These are phyloP conservation scores for Termitomyces sp. DNA, from an alignment of 1,284 basidiomycete species.

Conservation along the genomic window DNA sequence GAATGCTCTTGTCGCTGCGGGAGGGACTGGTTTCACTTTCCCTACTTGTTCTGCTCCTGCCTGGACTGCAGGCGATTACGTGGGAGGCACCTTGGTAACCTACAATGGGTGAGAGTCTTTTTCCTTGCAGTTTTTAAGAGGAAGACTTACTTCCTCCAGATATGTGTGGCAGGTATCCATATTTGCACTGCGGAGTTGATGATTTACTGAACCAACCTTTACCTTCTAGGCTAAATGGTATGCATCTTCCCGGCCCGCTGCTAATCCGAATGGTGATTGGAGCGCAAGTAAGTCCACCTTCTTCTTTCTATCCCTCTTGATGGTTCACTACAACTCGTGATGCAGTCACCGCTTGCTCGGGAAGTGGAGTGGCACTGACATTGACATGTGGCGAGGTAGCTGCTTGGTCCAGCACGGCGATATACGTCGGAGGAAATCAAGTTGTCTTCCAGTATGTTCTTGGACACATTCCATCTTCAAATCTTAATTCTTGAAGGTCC, in stretches of 20 bases:
- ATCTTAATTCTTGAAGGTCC: conserved; percentile 28
- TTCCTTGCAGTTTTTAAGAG: not conserved
- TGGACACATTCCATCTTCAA: not conserved
- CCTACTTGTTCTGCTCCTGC: conserved; percentile 55
- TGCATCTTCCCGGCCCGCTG: conserved; percentile 44
- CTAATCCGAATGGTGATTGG: conserved; percentile 54
- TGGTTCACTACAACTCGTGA: conserved; percentile 1
- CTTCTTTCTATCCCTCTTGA: not conserved
- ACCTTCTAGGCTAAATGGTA: conserved; percentile 52
- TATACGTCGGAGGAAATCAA: conserved; percentile 46
- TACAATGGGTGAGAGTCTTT: conserved; percentile 40
- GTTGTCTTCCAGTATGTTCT: conserved; percentile 44
- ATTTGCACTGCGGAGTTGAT: not conserved
- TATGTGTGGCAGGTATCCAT: conserved; percentile 59
- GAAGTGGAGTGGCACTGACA: conserved; percentile 21
- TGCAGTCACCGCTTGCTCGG: conserved; percentile 54
- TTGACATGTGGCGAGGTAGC: conserved; percentile 42
- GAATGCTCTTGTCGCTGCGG: conserved; percentile 51
- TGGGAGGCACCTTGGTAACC: conserved; percentile 47
- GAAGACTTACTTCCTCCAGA: conserved; percentile 23
- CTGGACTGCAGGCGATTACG: conserved; percentile 48
- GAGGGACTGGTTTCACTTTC: conserved; percentile 62
- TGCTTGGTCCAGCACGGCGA: conserved; percentile 44
- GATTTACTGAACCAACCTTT: not conserved
- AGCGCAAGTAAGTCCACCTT: conserved; percentile 45